Conservation (phyloP, 1,284 basidiomycete genomes). For the Paramarasmius palmivorus region DNA sequence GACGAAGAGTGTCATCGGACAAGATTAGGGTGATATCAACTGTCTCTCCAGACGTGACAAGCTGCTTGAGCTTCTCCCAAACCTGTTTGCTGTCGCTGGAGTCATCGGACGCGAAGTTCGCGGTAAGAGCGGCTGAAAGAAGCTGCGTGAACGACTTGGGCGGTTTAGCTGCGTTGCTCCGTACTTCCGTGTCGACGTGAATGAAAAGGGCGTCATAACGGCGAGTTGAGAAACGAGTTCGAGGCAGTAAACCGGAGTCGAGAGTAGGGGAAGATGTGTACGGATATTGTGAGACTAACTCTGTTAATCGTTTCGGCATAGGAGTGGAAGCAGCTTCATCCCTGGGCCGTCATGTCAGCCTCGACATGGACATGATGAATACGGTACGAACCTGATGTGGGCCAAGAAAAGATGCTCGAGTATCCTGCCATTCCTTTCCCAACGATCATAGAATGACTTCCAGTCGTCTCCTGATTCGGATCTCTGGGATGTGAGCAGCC, state of each 20-base stretch:
- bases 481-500: conserved; percentile 56
- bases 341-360: conserved; percentile 33
- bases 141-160: conserved; percentile 57
- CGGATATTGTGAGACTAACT: conserved; percentile 68
- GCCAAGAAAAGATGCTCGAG: conserved; percentile 75
- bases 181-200: conserved; percentile 54
- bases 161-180: conserved; percentile 35
- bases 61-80: conserved; percentile 59
- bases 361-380: conserved; percentile 1
- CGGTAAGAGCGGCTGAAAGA: conserved; percentile 59
- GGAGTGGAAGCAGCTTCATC: conserved; percentile 55
- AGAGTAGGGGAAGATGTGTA: conserved; percentile 41
- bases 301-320: conserved; percentile 69
- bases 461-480: conserved; percentile 52
- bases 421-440: conserved; percentile 69
- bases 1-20: conserved; percentile 66
- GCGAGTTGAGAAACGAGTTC: conserved; percentile 65
- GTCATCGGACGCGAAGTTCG: conserved; percentile 31
- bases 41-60: conserved; percentile 24
- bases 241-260: conserved; percentile 48
- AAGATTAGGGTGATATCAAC: conserved; percentile 47
- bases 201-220: conserved; percentile 63
- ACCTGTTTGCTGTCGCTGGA: conserved; percentile 39
- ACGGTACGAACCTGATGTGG: conserved; percentile 55
- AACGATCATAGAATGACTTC: conserved; percentile 64